Base-by-base conservation (phyloP, 208 protist species). In the Leishmania mexicana region DNA sequence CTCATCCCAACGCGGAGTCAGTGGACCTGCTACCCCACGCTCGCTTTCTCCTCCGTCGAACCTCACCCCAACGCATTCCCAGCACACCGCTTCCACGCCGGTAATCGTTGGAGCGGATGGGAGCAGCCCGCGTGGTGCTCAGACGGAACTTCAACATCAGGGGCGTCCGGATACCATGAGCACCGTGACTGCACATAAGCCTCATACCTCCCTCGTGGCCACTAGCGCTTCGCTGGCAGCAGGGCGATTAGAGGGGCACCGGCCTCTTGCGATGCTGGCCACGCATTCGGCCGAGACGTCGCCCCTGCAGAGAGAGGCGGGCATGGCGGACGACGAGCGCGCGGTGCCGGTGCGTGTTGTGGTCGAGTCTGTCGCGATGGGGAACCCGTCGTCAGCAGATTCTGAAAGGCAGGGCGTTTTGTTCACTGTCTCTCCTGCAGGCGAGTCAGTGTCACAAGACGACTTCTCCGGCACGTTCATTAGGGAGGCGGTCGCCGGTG, bases 271-370 rank as follows among this genome's bases (percentile, higher is more conserved):
- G n/a, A 40, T 73, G 68, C 21, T 17, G 40, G 21, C 13, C 40
- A 49, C 68, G 24, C 40, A 35, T 38, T 28, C 68, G 65, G 35
- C 28, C 35, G 65, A 24, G 65, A 21, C 67, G 24, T 38, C 67
- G 77, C 77, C 73, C 62, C 15, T 64, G 35, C 19, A 45, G 71
- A 21, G 57, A 38, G 79, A 64, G 60, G 79, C 62, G 72, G 47
- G 75, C 60, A 13, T 78, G 60, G 45, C 40, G 57, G 72, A 71
- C n/a, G 64, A 68, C 80, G 73, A 79, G 54, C 75, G 42, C 65
- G 75, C 45, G 1, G 51, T 62, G 71, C 31, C 42, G 64, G 58
- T 10, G 57, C 65, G 45, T 4, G 49, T 21, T 11, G 57, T 60
- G 53, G 54, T 53, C 57, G 40, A 70, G 19, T 73, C 58, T 15